phyloP scores from a whole-genome alignment of 306 rosid genomes.

The Vicia sativa region DNA sequence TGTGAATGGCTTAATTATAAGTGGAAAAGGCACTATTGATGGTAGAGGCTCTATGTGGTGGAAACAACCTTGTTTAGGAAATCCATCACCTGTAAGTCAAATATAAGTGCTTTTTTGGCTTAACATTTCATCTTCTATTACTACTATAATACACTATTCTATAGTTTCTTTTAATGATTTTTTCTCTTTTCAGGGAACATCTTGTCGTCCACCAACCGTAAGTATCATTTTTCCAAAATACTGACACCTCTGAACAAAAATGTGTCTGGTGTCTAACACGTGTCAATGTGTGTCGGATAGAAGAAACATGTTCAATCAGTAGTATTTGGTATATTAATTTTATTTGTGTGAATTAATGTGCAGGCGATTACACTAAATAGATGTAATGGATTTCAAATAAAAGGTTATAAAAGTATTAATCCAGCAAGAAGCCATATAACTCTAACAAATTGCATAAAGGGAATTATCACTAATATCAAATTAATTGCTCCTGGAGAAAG shows the following conservation, averaged over 20 bases:
- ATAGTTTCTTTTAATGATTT: background rate
- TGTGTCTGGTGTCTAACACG: too few species aligned
- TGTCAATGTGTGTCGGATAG: too few species aligned
- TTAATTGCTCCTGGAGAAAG: constrained; percentile 52
- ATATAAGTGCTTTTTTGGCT: background rate
- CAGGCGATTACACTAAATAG: constrained; percentile 53
- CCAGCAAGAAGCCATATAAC: constrained; percentile 59
- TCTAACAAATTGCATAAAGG: constrained; percentile 44
- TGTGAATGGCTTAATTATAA: constrained; percentile 44
- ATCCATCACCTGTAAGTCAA: constrained; percentile 33
- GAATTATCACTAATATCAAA: constrained; percentile 36
- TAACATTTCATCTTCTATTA: background rate
- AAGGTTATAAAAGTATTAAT: constrained; percentile 45
- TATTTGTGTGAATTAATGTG: background rate
- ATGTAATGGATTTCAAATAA: constrained; percentile 43
- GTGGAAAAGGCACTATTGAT: constrained; percentile 49
- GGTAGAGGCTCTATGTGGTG: constrained; percentile 59
- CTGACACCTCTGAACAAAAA: too few species aligned
- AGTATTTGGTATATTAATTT: background rate
- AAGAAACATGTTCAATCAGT: too few species aligned
- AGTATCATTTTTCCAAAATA: background rate
- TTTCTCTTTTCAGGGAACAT: constrained; percentile 43
- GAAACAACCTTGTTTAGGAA: constrained; percentile 52
- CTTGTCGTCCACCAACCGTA: constrained; percentile 58
- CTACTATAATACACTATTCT: background rate